Conservation (phyloP, 1,139 yeast genomes). For the Wickerhamomyces sp. region DNA sequence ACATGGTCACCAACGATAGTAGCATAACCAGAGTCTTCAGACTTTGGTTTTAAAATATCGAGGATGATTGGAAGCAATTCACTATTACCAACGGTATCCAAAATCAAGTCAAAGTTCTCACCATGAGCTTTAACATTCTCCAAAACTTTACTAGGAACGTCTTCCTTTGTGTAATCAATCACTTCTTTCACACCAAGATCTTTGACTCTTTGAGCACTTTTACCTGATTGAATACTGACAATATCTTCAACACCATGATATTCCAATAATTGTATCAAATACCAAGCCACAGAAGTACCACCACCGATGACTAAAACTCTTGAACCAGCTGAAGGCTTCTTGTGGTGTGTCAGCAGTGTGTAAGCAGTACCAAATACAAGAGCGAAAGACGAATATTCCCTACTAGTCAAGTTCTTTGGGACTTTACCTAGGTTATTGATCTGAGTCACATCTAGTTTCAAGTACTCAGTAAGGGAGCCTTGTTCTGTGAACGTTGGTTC, state of each 20-base stretch:
- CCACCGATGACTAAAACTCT: conserved; percentile 53
- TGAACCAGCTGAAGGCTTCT: conserved; percentile 24
- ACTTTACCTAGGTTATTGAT: conserved; percentile 30
- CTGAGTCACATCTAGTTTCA: conserved; percentile 28
- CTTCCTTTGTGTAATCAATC: conserved; percentile 45
- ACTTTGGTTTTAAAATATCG: conserved; percentile 36
- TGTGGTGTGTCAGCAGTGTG: conserved; percentile 19
- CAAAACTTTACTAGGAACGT: conserved; percentile 29
- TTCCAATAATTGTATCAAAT: conserved; percentile 47
- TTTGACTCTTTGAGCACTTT: conserved; percentile 37
- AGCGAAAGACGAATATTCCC: conserved; percentile 59
- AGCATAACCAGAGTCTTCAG: conserved; percentile 39
- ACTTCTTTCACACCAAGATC: conserved; percentile 48
- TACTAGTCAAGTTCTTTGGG: conserved; percentile 38
- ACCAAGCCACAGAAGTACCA: conserved; percentile 48
- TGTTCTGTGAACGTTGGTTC: conserved; percentile 40
- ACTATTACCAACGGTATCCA: conserved; percentile 44
- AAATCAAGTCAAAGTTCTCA: conserved; percentile 42
- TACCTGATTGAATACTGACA: conserved; percentile 40
- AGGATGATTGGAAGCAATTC: conserved; percentile 33
- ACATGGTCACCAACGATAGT: conserved; percentile 49
- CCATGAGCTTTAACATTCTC: conserved; percentile 29
- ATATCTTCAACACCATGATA: conserved; percentile 36
- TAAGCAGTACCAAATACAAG: conserved; percentile 48
- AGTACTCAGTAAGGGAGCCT: conserved; percentile 61